phyloP scores from a whole-genome alignment of 192 early-diverging fungal genomes.

The Mortierella alpina region DNA sequence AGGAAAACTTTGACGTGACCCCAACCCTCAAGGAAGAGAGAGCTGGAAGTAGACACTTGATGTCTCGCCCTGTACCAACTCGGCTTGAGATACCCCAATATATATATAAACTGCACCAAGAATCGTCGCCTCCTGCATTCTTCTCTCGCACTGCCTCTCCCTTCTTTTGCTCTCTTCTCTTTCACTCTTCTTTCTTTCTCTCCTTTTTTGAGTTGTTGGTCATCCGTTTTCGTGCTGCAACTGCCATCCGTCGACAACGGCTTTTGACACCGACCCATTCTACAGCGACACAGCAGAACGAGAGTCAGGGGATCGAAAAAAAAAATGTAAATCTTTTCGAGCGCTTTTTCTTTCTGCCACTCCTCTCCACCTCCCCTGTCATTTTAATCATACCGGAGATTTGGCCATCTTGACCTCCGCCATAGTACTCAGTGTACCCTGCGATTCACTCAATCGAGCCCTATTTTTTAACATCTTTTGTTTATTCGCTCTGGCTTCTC shows the following conservation, averaged over 20 bases:
- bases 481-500: background rate
- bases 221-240: conserved; percentile 6
- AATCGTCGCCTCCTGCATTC: background rate
- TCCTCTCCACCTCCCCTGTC: background rate
- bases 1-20: background rate
- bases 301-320: background rate
- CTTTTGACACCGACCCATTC: background rate
- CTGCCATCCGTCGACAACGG: conserved; percentile 9
- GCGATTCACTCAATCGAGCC: no score
- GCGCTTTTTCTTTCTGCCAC: background rate
- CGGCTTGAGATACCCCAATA: background rate
- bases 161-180: background rate
- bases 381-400: background rate
- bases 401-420: background rate
- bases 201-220: conserved; percentile 8
- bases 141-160: background rate
- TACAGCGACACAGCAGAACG: conserved; percentile 3
- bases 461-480: background rate
- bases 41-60: no score
- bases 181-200: background rate
- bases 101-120: background rate
- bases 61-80: no score
- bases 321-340: background rate
- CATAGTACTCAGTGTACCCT: background rate
- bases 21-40: no score